A percentile compares a stretch with the other conserved stretches of the same genome.
Conservation (phyloP, 495 filamentous ascomycete species). For the Chaetomium tenue region DNA sequence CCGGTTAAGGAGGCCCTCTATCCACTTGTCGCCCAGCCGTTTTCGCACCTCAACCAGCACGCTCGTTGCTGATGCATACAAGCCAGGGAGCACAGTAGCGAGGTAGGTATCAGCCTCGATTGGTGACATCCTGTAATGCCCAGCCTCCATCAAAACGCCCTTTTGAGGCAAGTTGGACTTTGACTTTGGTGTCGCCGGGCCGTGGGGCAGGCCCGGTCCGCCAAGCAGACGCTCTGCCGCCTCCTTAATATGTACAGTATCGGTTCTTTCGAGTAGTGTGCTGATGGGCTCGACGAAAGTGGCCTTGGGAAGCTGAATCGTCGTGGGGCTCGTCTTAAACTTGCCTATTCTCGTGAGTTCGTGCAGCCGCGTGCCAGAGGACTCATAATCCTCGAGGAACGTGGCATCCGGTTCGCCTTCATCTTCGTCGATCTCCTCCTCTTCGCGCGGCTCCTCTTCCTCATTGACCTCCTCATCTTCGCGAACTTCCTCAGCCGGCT, state of each 20-base stretch:
- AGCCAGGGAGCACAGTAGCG: slow-evolving; percentile 72
- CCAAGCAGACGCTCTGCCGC: slow-evolving; percentile 70
- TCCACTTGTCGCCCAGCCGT: slow-evolving; percentile 77
- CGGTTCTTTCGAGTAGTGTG: slow-evolving; percentile 60
- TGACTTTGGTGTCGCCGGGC: slow-evolving; percentile 45
- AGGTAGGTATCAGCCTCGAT: slow-evolving; percentile 87
- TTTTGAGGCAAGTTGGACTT: slow-evolving; percentile 57
- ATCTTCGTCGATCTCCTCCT: slow-evolving; percentile 41
- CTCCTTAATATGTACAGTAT: slow-evolving; percentile 69
- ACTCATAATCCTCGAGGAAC: slow-evolving; percentile 31
- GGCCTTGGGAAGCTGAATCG: slow-evolving; percentile 64
- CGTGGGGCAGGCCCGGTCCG: slow-evolving; percentile 69
- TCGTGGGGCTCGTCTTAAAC: slow-evolving; percentile 65
- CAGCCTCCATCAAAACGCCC: slow-evolving; percentile 65
- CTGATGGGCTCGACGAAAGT: slow-evolving; percentile 66
- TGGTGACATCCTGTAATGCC: slow-evolving; percentile 69
- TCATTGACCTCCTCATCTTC: slow-evolving; percentile 52
- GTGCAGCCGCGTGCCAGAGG: slow-evolving; percentile 52
- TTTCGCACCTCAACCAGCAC: slow-evolving; percentile 80
- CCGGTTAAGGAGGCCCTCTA: slow-evolving; percentile 63
- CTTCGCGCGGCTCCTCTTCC: slow-evolving; percentile 28
- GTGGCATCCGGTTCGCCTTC: slow-evolving; percentile 40
- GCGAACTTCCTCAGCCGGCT: slow-evolving; percentile 46
- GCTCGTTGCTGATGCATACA: slow-evolving; percentile 72
- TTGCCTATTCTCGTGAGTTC: slow-evolving; percentile 62